Conservation (phyloP, 768 basidiomycete genomes). For the Russula brevipes region DNA sequence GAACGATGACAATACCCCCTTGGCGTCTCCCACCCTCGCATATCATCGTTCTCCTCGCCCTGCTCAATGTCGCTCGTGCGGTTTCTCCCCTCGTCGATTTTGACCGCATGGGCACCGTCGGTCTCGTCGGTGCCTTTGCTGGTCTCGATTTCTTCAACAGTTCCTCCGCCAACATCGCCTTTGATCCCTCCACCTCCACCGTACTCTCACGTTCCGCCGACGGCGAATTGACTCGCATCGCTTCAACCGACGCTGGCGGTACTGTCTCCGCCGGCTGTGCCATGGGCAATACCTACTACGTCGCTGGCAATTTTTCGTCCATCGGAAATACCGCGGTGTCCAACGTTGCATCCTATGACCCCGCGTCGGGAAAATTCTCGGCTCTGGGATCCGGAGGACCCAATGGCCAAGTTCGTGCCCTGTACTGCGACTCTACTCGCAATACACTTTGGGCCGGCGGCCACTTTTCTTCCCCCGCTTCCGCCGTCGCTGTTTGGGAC, state of each 20-base stretch:
- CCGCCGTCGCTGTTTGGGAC: constrained; percentile 70
- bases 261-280: constrained; percentile 68
- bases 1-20: constrained; percentile 11
- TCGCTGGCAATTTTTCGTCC: constrained; percentile 80
- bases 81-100: constrained; percentile 50
- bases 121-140: constrained; percentile 80
- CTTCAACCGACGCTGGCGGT: constrained; percentile 77
- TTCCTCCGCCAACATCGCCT: constrained; percentile 44
- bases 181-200: constrained; percentile 68
- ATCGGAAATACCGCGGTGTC: constrained; percentile 52
- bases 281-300: constrained; percentile 62
- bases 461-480: constrained; percentile 59
- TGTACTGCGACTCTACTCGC: constrained; percentile 70
- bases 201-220: constrained; percentile 59
- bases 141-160: constrained; percentile 75
- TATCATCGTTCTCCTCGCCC: constrained; percentile 27
- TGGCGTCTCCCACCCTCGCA: constrained; percentile 23
- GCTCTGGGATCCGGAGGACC: constrained; percentile 64
- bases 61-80: constrained; percentile 33
- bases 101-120: constrained; percentile 85
- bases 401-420: constrained; percentile 62
- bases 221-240: constrained; percentile 65
- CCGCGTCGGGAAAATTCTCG: constrained; percentile 52
- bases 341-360: constrained; percentile 76
- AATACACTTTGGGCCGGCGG: constrained; percentile 78